These are phyloP conservation scores for Rhynchosporium graminicola DNA, from an alignment of 2,329 filamentous ascomycete genomes.

Conservation along the genomic window DNA sequence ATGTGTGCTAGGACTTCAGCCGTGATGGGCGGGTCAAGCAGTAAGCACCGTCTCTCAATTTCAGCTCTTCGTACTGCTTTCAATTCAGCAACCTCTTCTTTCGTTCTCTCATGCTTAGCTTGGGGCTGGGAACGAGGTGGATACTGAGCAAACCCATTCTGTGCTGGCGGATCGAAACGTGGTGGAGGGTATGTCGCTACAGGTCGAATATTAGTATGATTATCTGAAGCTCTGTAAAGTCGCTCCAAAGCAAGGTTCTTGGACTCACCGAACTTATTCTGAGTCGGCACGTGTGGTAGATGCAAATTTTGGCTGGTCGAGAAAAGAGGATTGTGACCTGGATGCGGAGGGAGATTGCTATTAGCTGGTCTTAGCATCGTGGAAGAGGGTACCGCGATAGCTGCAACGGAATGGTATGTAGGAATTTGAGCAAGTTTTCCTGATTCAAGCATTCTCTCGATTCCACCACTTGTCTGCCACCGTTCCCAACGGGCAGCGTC, in stretches of 20 bases:
- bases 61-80: slow-evolving; percentile 66
- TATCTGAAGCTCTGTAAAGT: not conserved
- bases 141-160: slow-evolving; percentile 35
- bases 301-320: slow-evolving; percentile 17
- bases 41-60: slow-evolving; percentile 69
- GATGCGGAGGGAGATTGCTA: slow-evolving; percentile 19
- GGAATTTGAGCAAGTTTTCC: slow-evolving; percentile 12
- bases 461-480: slow-evolving; percentile 53
- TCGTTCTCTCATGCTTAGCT: slow-evolving; percentile 53
- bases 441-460: slow-evolving; percentile 32
- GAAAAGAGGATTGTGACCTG: slow-evolving; percentile 20
- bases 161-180: slow-evolving; percentile 38
- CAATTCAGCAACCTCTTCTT: slow-evolving; percentile 62
- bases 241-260: not conserved
- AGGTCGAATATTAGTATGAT: slow-evolving; percentile 8
- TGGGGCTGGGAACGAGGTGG: slow-evolving; percentile 33
- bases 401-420: not conserved
- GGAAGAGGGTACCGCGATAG: not conserved
- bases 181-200: slow-evolving; percentile 31
- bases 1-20: slow-evolving; percentile 66
- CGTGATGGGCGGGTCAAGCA: slow-evolving; percentile 65
- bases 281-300: slow-evolving; percentile 15
- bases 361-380: slow-evolving; percentile 12
- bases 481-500: slow-evolving; percentile 74
- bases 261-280: slow-evolving; percentile 28